Evolutionary conservation across 2,329 filamentous ascomycete genomes (phyloP), one percentile per base, ranked within the genome.

Genomic region (Alternaria arborescens): DNA sequence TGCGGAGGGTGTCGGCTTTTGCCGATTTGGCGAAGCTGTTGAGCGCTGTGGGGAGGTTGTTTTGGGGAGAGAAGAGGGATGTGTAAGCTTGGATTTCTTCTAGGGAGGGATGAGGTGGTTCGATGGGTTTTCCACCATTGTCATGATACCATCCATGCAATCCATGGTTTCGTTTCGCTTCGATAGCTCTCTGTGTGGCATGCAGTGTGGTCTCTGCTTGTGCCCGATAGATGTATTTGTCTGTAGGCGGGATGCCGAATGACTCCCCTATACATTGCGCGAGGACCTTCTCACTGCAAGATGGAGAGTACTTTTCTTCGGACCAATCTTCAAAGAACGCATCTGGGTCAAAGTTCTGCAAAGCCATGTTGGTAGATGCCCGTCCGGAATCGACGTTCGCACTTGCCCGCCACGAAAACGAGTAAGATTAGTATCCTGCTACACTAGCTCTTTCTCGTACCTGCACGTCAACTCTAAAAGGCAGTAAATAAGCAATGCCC

Each of bases 11-110:
- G 40, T 77, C 81, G 75, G 89, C 85, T 76, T 87, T 87, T 40
- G 91, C 89, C 73, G 91, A 92, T 62, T 89, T 83, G 48, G 78
- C 78, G 69, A 91, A 85, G 50, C 84, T 85, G 62, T 83, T 89
- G 14, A 93, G 82, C 11, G 89, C 85, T 58, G 89, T 87, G 5
- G 83, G 70, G 2, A 88, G 89, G 12, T 82, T 81, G 4, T 87
- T 88, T 1, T 83, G 79, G 1, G 89, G 84, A 32, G 81, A 81
- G 81, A 92, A 93, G 71, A 93, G 83, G 48, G 85, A 81, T 38
- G 87, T 84, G 80, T 93, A 93, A 18, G 89, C 86, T 43, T 85
- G 82, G 58, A 90, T 84, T 69, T 93, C 91, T 55, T 83, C 67
- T 8, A 57, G 43, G 0, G 66, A 62, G 8, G 72, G 73, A 46